Conservation (phyloP, 1,139 yeast genomes). For the Yamadazyma friedrichii region DNA sequence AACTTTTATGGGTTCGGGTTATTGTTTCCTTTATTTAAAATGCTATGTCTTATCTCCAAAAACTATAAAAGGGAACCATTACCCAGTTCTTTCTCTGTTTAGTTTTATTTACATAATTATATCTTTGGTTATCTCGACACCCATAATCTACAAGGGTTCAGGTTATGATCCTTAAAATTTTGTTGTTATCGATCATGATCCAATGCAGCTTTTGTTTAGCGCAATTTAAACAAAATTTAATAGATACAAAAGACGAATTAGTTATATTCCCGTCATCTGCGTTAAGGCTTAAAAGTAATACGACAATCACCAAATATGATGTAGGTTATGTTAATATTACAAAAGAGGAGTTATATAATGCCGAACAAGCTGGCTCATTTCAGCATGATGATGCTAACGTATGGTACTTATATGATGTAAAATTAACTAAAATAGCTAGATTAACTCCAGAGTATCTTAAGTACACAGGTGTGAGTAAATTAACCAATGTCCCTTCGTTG, state of each 20-base stretch:
- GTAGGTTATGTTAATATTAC: constrained; percentile 1
- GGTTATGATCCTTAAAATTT: no score
- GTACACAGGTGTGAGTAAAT: not conserved
- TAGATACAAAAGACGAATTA: no score
- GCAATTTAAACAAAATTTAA: no score
- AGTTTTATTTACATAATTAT: no score
- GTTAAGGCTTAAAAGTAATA: not conserved
- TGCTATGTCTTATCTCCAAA: not conserved
- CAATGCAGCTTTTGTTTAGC: no score
- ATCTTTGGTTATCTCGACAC: no score
- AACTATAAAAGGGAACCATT: no score
- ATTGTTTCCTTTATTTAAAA: not conserved
- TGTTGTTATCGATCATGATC: no score
- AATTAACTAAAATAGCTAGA: not conserved
- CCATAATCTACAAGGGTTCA: no score
- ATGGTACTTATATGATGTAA: not conserved
- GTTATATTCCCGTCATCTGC: no score
- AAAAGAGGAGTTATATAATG: constrained; percentile 1
- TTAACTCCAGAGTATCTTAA: constrained; percentile 1
- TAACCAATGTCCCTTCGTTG: no score
- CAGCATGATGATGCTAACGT: not conserved
- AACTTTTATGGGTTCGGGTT: not conserved
- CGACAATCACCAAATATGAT: constrained; percentile 2
- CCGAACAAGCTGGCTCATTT: constrained; percentile 2
- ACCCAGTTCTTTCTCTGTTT: no score